Conservation (phyloP, 768 basidiomycete species). For the Galerina marginata region DNA sequence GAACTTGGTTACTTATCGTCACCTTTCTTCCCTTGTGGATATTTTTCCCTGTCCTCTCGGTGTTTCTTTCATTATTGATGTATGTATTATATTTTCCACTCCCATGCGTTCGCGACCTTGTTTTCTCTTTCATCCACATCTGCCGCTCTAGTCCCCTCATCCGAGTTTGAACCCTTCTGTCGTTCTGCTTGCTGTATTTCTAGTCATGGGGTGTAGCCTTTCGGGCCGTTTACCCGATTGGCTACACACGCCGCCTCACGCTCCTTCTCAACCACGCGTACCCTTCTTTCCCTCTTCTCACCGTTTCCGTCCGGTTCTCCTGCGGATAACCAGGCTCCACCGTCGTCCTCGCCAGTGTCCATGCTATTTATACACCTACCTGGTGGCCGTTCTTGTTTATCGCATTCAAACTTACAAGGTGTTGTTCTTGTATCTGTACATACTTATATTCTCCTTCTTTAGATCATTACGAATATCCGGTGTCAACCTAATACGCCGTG, state of each 20-base stretch:
- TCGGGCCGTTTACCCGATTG: slow-evolving; percentile 11
- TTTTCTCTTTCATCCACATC: slow-evolving; percentile 2
- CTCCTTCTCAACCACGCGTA: slow-evolving; percentile 2
- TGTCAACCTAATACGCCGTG: slow-evolving; percentile 31
- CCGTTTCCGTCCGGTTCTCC: slow-evolving; percentile 12
- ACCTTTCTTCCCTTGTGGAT: not conserved
- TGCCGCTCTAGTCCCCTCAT: slow-evolving; percentile 4
- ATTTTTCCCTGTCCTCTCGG: not conserved
- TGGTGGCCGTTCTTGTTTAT: not conserved
- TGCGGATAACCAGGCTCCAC: slow-evolving; percentile 10
- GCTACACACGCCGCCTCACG: not conserved
- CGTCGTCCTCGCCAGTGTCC: not conserved
- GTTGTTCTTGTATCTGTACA: slow-evolving; percentile 25
- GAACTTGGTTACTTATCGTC: not conserved
- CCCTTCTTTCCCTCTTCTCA: slow-evolving; percentile 4
- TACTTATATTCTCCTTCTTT: slow-evolving; percentile 15
- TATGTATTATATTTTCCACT: slow-evolving; percentile 26
- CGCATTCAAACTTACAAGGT: slow-evolving; percentile 1
- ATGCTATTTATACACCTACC: not conserved
- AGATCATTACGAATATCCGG: slow-evolving; percentile 29
- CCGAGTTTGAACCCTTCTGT: not conserved
- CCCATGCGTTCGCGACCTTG: slow-evolving; percentile 1
- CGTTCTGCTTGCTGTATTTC: slow-evolving; percentile 13
- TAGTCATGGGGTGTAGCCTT: slow-evolving; percentile 10
- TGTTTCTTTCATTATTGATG: slow-evolving; percentile 29